Evolutionary conservation across 371 early-diverging fungal species (phyloP), one percentile per base, ranked within the genome.

Genomic region (Cokeromyces recurvatus): DNA sequence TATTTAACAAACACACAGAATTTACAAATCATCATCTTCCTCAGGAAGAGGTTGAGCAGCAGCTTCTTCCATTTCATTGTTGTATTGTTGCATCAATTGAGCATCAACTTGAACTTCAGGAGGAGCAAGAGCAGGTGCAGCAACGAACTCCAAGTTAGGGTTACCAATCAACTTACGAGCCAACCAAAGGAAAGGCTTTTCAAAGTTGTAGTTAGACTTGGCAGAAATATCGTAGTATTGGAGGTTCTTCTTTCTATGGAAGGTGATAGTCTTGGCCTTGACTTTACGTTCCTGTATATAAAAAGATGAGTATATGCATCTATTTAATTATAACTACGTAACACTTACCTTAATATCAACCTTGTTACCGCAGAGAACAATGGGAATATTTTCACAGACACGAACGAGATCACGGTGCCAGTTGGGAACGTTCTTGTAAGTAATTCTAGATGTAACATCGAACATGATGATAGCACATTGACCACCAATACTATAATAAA

Each of bases 401-500:
- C 97, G 91, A 62, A 96, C 92, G 32, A 98, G 83, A 75, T 98
- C 98, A 77, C 96, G 91, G 72, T 99, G 98, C 99, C 99, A 99
- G 89, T 95, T 98, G 62, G 98, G 97, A 21, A 99, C 98, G 85
- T 98, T 99, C 86, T 97, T 97, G 84, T 98, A 98, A 56, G 99
- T 99, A 62, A 99, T 97, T 64, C 99, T 86, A 50, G 98, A 94
- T 44, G 99, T 99, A 41, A 99, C 98, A 75, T 99, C 99, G 68
- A 99, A 99, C 96, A 99, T 98, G 82, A 99, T 99, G 71, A 99
- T 98, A 53, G 94, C 99, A 72, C 99, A 99, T 74, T 99, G 93
- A 60, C 99, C 99, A 62, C 90, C 90, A 65, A 99, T 97, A 81
- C 89, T 89, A 48, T 41, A 32, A 20, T 21, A 23, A 38, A 1